Evolutionary conservation across 192 early-diverging fungal species (phyloP), one percentile per base, ranked within the genome.

Genomic region (Rhizophlyctis rosea): DNA sequence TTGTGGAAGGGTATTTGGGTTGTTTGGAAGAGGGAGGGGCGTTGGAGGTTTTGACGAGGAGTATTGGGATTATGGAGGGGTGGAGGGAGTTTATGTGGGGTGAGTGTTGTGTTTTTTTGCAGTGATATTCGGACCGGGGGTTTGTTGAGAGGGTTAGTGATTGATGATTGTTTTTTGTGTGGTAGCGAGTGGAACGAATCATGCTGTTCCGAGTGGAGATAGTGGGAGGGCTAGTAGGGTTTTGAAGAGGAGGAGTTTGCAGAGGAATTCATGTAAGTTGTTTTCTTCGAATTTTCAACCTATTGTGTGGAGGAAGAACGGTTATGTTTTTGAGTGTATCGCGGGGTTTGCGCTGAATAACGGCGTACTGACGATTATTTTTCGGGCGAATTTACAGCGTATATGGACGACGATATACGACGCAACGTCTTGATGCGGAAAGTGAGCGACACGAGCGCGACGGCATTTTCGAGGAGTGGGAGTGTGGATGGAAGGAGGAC

Each of bases 1-100:
- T 70, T 28, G 44, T 70, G 1, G 72, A 68, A 34, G 62, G 57
- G 4, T 69, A 62, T 58, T 25, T 49, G 30, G 54, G 35, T 9
- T 54, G 50, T 23, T 34, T 58, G 61, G 44, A 53, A 2, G 23
- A n/a, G 16, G 67, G 58, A 1, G 49, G 34, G 24, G 32, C 39
- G 34, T 27, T 50, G n/a, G 49, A 51, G 33, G 4, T 53, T 11
- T 24, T 28, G n/a, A 18, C 52, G 21, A 63, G 59, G 44, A 35
- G 29, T 18, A 62, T 68, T 33, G 36, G 14, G 29, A 11, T 68
- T 2, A 47, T 61, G 11, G 28, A 56, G 2, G 13, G 51, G 39
- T 62, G 67, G 67, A 35, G 59, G 35, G 50, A 44, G 34, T 34
- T 7, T 23, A 33, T 61, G 16, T 49, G 25, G 34, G 64, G 47